Conservation (phyloP, 2,329 filamentous ascomycete genomes). For the Hymenotorrendiella dingleyae region DNA sequence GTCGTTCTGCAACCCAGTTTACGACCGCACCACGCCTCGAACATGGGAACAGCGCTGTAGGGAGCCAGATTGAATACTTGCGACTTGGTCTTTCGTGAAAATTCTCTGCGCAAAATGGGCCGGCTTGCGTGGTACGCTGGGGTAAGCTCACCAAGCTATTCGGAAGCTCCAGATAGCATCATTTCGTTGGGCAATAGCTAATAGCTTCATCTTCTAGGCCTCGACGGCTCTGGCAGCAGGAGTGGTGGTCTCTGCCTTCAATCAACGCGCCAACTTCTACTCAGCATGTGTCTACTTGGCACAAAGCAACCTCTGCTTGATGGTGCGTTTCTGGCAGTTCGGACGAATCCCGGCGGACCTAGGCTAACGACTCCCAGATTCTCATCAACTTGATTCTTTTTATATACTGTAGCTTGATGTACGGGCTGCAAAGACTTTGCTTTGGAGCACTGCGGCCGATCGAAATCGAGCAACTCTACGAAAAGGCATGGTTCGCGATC, state of each 20-base stretch:
- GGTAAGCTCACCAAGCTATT: slow-evolving; percentile 38
- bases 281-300: slow-evolving; percentile 94
- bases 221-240: slow-evolving; percentile 78
- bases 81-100: slow-evolving; percentile 11
- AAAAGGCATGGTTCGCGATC: slow-evolving; percentile 96
- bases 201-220: slow-evolving; percentile 42
- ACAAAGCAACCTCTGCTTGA: slow-evolving; percentile 90
- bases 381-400: slow-evolving; percentile 87
- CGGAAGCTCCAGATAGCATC: slow-evolving; percentile 3
- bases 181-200: neutral
- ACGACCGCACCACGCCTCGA: no score
- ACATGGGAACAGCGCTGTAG: slow-evolving; percentile 20
- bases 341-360: no score
- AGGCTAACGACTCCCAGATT: slow-evolving; percentile 65
- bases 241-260: slow-evolving; percentile 84
- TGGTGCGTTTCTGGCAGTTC: slow-evolving; percentile 57
- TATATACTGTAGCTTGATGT: slow-evolving; percentile 72
- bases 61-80: slow-evolving; percentile 10
- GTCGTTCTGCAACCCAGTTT: no score
- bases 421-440: slow-evolving; percentile 81
- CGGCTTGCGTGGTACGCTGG: slow-evolving; percentile 45
- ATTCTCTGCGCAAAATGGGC: slow-evolving; percentile 17
- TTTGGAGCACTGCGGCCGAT: slow-evolving; percentile 87
- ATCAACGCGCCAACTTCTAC: slow-evolving; percentile 96
- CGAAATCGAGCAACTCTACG: slow-evolving; percentile 94